phyloP scores from a whole-genome alignment of 1,139 yeast genomes.

The Pichia sp. region DNA sequence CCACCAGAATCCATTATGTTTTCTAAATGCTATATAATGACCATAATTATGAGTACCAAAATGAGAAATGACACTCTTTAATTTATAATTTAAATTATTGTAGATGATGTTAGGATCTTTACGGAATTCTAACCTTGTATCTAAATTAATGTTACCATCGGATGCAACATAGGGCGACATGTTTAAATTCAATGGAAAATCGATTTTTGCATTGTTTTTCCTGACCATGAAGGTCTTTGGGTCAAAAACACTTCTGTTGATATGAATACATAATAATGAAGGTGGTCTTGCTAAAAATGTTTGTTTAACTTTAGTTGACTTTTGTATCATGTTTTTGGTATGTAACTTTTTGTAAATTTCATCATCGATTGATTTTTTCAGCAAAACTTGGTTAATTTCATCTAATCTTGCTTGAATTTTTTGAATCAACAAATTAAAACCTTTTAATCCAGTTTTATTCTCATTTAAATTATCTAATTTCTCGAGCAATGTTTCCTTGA shows the following conservation, averaged over 20 bases:
- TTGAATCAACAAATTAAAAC: slow-evolving; percentile 32
- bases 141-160: slow-evolving; percentile 64
- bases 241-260: slow-evolving; percentile 88
- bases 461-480: slow-evolving; percentile 34
- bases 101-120: slow-evolving; percentile 24
- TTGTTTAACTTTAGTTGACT: slow-evolving; percentile 78
- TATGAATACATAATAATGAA: slow-evolving; percentile 74
- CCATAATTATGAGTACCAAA: slow-evolving; percentile 95
- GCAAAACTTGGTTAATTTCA: slow-evolving; percentile 52
- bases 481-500: slow-evolving; percentile 43
- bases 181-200: slow-evolving; percentile 63
- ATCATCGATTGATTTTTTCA: slow-evolving; percentile 67
- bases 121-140: slow-evolving; percentile 71
- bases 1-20: slow-evolving; percentile 86
- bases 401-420: slow-evolving; percentile 47
- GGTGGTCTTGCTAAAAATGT: slow-evolving; percentile 77
- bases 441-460: slow-evolving; percentile 13
- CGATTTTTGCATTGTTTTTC: slow-evolving; percentile 77
- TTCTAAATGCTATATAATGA: slow-evolving; percentile 84
- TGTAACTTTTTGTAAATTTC: slow-evolving; percentile 68
- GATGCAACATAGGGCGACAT: slow-evolving; percentile 65
- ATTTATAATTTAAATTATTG: slow-evolving; percentile 46
- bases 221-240: slow-evolving; percentile 76
- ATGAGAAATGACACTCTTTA: slow-evolving; percentile 83
- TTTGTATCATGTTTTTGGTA: slow-evolving; percentile 67